These are phyloP conservation scores for Ophiostoma fasciatum DNA, from an alignment of 2,329 filamentous ascomycete genomes.

Conservation along the genomic window DNA sequence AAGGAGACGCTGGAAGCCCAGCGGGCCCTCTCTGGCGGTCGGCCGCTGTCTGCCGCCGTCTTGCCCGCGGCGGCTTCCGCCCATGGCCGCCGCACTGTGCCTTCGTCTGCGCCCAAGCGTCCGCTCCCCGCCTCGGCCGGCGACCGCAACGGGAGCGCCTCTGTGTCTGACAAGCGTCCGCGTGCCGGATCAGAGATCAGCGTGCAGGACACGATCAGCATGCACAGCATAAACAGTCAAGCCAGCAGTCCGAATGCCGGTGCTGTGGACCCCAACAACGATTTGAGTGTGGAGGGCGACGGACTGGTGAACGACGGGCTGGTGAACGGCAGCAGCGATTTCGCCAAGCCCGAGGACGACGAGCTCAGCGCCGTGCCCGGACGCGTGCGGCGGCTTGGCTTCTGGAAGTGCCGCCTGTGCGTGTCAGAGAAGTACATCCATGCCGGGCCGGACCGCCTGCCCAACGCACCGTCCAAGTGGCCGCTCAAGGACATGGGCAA, in stretches of 20 bases:
- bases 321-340: neutral
- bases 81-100: neutral
- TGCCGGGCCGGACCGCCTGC: conserved; percentile 25
- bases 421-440: conserved; percentile 26
- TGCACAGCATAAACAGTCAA: conserved; percentile 2
- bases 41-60: conserved; percentile 1
- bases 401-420: conserved; percentile 32
- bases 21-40: conserved; percentile 6
- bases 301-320: no score
- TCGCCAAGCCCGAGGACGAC: conserved; percentile 8
- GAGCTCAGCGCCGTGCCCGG: conserved; percentile 8
- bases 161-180: conserved; percentile 1
- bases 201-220: conserved; percentile 8
- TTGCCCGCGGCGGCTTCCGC: neutral
- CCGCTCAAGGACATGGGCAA: conserved; percentile 31
- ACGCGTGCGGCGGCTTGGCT: conserved; percentile 26
- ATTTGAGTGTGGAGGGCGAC: no score
- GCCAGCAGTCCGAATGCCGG: no score
- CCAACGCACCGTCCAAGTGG: conserved; percentile 30
- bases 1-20: conserved; percentile 20
- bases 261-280: no score
- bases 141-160: neutral
- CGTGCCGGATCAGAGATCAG: conserved; percentile 7
- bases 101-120: neutral
- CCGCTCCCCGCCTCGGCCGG: neutral